Conservation (phyloP, 73 alveolate species). For the Paramecium sexaurelia region DNA sequence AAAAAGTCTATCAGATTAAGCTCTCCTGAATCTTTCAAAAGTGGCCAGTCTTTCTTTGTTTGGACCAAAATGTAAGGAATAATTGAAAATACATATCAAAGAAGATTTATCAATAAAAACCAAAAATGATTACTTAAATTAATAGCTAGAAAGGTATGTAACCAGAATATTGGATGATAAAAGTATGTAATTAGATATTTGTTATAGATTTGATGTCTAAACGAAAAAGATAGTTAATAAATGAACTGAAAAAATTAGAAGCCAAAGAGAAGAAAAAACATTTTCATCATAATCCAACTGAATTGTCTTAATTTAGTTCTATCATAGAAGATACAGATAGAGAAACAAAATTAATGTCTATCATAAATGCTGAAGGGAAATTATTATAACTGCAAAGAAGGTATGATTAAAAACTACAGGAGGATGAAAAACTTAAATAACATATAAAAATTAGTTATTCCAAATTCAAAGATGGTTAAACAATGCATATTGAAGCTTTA, state of each 20-base stretch:
- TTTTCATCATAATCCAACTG: not conserved
- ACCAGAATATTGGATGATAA: not conserved
- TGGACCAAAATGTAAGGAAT: not conserved
- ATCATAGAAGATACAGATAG: not conserved
- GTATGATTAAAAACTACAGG: not conserved
- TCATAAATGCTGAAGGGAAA: slow-evolving; percentile 29
- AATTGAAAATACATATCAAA: not conserved
- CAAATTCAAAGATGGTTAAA: not conserved
- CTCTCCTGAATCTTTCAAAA: not conserved
- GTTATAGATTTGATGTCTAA: not conserved
- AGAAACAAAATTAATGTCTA: not conserved
- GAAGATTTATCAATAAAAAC: not conserved
- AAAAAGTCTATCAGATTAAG: not conserved
- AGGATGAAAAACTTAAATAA: not conserved
- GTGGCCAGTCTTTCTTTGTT: not conserved
- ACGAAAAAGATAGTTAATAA: not conserved
- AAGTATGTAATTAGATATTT: not conserved
- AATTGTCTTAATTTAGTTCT: not conserved
- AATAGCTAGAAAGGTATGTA: not conserved
- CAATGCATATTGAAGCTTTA: not conserved
- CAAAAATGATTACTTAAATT: not conserved
- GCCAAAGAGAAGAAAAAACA: not conserved
- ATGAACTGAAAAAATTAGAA: not conserved
- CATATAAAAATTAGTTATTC: not conserved
- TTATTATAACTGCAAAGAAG: not conserved